Evolutionary conservation across 2,329 filamentous ascomycete species (phyloP).

Genomic region (Dendryphion nanum): DNA sequence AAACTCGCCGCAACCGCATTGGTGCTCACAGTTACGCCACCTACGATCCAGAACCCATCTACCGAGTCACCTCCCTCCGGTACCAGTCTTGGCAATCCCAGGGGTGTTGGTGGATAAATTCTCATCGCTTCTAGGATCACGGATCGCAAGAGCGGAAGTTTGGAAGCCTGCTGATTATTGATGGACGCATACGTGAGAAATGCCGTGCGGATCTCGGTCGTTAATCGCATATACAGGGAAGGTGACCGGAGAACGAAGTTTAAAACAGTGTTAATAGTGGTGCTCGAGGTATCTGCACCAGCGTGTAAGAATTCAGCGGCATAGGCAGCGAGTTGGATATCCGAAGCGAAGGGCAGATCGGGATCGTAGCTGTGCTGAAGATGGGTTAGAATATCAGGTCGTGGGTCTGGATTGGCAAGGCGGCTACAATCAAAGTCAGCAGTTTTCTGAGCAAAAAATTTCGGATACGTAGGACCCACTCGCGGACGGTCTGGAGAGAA

Average conservation of each 20-base stretch:
- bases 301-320: background rate
- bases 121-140: slow-evolving; percentile 19
- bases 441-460: too few species aligned
- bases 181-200: background rate
- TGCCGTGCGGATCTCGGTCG: background rate
- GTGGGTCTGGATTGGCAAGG: too few species aligned
- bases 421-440: too few species aligned
- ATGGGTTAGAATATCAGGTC: too few species aligned
- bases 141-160: slow-evolving; percentile 4
- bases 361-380: too few species aligned
- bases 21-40: background rate
- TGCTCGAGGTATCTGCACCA: too few species aligned
- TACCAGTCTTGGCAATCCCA: background rate
- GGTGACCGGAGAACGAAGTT: too few species aligned
- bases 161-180: slow-evolving; percentile 7
- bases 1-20: background rate
- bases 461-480: too few species aligned
- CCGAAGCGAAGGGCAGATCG: too few species aligned
- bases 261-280: background rate
- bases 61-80: background rate
- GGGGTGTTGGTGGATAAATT: slow-evolving; percentile 5
- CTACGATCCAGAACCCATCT: background rate
- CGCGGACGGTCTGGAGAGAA: too few species aligned
- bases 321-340: too few species aligned
- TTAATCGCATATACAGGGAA: too few species aligned